These are phyloP conservation scores for Pouteria glomerata DNA, from an alignment of 148 eudicot species.

Conservation along the genomic window DNA sequence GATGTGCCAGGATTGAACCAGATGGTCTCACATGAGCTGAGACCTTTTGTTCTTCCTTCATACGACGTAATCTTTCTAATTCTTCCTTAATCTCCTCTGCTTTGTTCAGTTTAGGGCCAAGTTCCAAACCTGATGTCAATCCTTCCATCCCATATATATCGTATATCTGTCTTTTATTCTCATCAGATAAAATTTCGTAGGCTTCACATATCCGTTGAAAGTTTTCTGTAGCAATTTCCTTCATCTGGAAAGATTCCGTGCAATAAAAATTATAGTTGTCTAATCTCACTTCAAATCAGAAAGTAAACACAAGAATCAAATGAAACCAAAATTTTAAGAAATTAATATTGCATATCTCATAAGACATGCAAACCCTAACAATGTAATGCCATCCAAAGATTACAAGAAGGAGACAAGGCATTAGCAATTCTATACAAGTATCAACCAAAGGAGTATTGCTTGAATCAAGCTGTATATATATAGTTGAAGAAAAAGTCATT, in stretches of 20 bases:
- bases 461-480: background rate
- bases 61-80: constrained; percentile 70
- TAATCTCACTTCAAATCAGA: constrained; percentile 4
- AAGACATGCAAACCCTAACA: background rate
- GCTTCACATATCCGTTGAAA: constrained; percentile 98
- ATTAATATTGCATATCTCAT: background rate
- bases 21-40: constrained; percentile 57
- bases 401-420: background rate
- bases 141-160: constrained; percentile 99
- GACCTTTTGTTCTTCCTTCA: constrained; percentile 56
- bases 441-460: background rate
- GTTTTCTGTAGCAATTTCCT: constrained; percentile 91
- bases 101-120: constrained; percentile 80
- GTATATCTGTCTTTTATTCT: constrained; percentile 78
- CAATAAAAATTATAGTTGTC: background rate
- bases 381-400: background rate
- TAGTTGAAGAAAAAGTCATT: no score
- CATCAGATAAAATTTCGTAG: constrained; percentile 91
- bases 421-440: background rate
- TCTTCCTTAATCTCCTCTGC: constrained; percentile 90
- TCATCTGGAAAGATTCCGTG: constrained; percentile 52
- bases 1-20: constrained; percentile 69
- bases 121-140: constrained; percentile 84
- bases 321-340: background rate
- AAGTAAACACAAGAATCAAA: constrained; percentile 1